Evolutionary conservation across 805 yeast genomes (phyloP).

Genomic region (Alloascoidea africana): DNA sequence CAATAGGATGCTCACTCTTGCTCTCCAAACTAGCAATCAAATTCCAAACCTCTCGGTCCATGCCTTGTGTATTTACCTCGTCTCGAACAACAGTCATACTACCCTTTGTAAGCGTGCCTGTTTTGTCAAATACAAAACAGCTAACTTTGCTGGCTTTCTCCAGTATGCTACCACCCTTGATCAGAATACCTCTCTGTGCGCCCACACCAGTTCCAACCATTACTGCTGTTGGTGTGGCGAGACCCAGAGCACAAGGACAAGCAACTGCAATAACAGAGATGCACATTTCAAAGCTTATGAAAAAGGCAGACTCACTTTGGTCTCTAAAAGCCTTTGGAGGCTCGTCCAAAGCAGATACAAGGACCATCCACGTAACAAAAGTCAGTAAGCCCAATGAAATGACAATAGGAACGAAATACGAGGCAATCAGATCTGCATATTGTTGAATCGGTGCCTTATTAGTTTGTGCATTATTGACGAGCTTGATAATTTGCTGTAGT

Average conservation of each 20-base stretch:
- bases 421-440: constrained; percentile 73
- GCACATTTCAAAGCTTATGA: constrained; percentile 60
- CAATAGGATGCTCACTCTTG: constrained; percentile 81
- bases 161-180: constrained; percentile 85
- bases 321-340: constrained; percentile 34
- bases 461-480: constrained; percentile 84
- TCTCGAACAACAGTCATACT: constrained; percentile 34
- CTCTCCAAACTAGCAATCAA: constrained; percentile 44
- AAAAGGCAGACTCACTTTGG: constrained; percentile 38
- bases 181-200: constrained; percentile 74
- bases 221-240: constrained; percentile 96
- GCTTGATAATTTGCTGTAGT: constrained; percentile 68
- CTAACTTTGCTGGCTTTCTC: constrained; percentile 56
- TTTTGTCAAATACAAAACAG: constrained; percentile 76
- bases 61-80: constrained; percentile 1
- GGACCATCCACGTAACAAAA: constrained; percentile 42
- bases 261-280: constrained; percentile 94
- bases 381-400: constrained; percentile 48
- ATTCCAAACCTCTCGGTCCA: too few species aligned
- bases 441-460: constrained; percentile 83
- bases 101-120: constrained; percentile 90
- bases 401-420: constrained; percentile 76
- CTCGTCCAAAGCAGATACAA: constrained; percentile 19
- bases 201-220: constrained; percentile 99
- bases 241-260: constrained; percentile 95